A percentile compares a stretch with the other conserved stretches of the same genome.
Conservation (phyloP, 2,329 filamentous ascomycete species). For the Leptoxyphium fumago region DNA sequence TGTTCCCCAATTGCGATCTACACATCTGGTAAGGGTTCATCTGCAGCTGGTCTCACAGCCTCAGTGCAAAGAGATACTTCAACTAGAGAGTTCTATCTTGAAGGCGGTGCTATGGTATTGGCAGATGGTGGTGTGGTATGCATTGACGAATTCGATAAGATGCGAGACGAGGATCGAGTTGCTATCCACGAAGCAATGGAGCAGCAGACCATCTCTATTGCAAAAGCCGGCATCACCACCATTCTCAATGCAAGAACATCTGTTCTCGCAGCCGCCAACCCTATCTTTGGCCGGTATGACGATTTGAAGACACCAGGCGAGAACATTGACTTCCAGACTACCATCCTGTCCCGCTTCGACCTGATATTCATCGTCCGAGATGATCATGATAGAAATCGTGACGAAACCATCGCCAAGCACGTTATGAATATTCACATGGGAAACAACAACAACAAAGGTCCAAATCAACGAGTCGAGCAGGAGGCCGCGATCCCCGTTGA, state of each 20-base stretch:
- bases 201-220: constrained; percentile 97
- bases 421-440: constrained; percentile 98
- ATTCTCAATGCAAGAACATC: constrained; percentile 94
- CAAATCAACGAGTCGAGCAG: not conserved
- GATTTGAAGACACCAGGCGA: constrained; percentile 95
- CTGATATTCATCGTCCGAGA: constrained; percentile 99
- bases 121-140: constrained; percentile 94
- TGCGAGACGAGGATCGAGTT: constrained; percentile 94
- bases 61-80: constrained; percentile 88
- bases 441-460: not conserved
- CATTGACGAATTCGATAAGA: constrained; percentile 99
- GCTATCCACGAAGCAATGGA: constrained; percentile 99
- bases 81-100: constrained; percentile 91
- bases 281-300: constrained; percentile 94
- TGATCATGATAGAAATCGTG: constrained; percentile 76
- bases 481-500: constrained; percentile 56
- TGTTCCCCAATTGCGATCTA: constrained; percentile 95
- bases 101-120: constrained; percentile 96
- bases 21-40: constrained; percentile 95
- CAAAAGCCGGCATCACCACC: constrained; percentile 95
- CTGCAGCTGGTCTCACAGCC: constrained; percentile 89
- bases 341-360: constrained; percentile 93
- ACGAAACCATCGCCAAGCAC: constrained; percentile 88
- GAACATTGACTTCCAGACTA: constrained; percentile 99
- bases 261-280: constrained; percentile 88